Evolutionary conservation across 345 rosid genomes (phyloP), one percentile per base, ranked within the genome.

Genomic region (Gossypium anomalum): DNA sequence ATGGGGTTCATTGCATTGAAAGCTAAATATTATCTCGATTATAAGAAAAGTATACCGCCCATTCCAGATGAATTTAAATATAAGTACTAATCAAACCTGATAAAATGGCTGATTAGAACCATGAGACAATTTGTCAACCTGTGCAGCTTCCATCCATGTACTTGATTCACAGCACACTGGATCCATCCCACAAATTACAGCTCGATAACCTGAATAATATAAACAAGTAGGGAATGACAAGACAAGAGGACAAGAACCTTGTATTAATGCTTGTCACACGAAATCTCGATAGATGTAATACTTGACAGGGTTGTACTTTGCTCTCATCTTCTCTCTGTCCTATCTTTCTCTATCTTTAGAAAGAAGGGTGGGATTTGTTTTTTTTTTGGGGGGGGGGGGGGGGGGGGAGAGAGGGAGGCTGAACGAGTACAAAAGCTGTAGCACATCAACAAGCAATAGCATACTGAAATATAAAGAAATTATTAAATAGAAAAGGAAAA

Each of bases 151-250:
- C 92, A 89, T 89, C 98, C 97, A 94, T 22, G 97, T 83, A 77
- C 78, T 89, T 60, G 97, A 86, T 76, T 94, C 97, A 76, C 93
- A 88, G 84, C 97, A 94, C 55, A 89, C 82, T 8, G 97, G 98
- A 87, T 94, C 97, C 97, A 92, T 92, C 67, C 98, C 98, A 66
- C 97, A 92, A 76, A 94, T 82, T 57, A 94, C 94, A 56, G 89
- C 97, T 20, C 81, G 89, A 81, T 94, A 94, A 73, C 97, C 98
- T 94, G 76, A 56, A 47, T 66, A 17, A 49, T 57, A 67, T 68
- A 25, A 68, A 49, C 9, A 68, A 16, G 23, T 52, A 23, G 41
- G 38, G 59, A 16, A 51, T 16, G 45, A 69, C 43, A 17, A 16
- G 16, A 49, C 49, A 56, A 20, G 22, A 68, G 22, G 47, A 71